Conservation (phyloP, 306 rosid species). For the Pueraria montana region DNA sequence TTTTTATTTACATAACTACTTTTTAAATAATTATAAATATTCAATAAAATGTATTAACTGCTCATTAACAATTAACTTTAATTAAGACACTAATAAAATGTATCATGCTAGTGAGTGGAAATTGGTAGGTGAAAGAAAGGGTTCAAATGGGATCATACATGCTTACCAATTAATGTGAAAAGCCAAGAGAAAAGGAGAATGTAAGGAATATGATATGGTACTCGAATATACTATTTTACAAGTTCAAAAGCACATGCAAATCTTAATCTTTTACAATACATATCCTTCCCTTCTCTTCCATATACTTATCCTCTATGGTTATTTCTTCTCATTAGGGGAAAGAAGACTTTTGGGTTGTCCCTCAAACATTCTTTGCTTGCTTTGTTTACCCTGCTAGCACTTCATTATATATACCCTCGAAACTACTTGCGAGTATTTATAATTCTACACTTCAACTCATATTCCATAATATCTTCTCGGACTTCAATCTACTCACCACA, state of each 20-base stretch:
- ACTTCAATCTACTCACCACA: neutral
- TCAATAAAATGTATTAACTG: neutral
- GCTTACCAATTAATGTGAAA: neutral
- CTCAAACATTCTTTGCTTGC: slow-evolving; percentile 64
- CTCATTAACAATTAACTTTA: neutral
- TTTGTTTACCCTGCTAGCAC: slow-evolving; percentile 5
- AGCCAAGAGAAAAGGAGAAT: neutral
- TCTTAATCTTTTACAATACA: neutral
- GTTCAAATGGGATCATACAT: neutral
- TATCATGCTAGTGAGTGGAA: neutral
- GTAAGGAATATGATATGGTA: slow-evolving; percentile 2
- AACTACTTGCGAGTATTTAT: neutral
- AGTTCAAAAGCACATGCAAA: slow-evolving; percentile 36
- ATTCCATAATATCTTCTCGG: slow-evolving; percentile 6
- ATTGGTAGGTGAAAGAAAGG: neutral
- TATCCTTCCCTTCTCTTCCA: neutral
- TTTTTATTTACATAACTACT: neutral
- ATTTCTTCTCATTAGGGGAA: slow-evolving; percentile 60
- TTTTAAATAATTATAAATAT: neutral
- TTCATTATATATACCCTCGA: slow-evolving; percentile 6
- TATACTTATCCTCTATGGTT: slow-evolving; percentile 27
- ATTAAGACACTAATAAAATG: neutral
- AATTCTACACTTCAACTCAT: neutral
- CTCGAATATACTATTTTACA: neutral
- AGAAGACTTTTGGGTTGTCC: slow-evolving; percentile 59